Evolutionary conservation across 2,329 filamentous ascomycete genomes (phyloP), one percentile per base, ranked within the genome.

Genomic region (Fonsecaea nubica): DNA sequence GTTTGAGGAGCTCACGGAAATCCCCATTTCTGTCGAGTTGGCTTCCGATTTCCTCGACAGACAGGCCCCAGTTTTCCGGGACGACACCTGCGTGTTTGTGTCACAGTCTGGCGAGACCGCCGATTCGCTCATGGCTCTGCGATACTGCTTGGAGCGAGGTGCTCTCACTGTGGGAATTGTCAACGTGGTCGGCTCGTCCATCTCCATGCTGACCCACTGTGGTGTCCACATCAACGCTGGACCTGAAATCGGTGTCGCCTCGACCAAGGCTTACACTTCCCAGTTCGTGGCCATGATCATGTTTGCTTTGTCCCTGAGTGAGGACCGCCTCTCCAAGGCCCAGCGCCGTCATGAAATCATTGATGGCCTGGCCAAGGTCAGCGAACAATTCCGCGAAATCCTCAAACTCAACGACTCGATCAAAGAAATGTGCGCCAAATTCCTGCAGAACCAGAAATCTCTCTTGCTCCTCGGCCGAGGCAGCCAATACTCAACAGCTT

Each of bases 261-360:
- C 94, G 55, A 99, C 95, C 80, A 99, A 99, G 86, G 95, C 95
- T 45, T 99, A 99, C 84, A 99, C 95, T 13, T 98, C 95, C 55
- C 95, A 99, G 80, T 99, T 98, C 80, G 92, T 99, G 77, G 96
- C 95, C 79, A 97, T 99, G 93, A 91, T 98, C 82, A 99, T 99
- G 95, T 98, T 99, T 76, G 95, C 95, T 6, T 85, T 99, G 71
- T 97, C 93, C 35, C 87, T 99, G 65, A 95, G 92, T 76, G 95
- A 99, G 83, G 95, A 99, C 81, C 92, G 95, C 74, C 92, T 93
- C 50, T 97, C 93, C 73, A 99, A 99, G 88, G 87, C 90, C 76
- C 88, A 91, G 83, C 89, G 94, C 77, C 91, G 95, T 36, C 89
- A 95, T 81, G 93, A 97, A 81, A 98, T 99, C 77, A 97, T 99